These are phyloP conservation scores for Aureobasidium sp. DNA, from an alignment of 2,329 filamentous ascomycete species.

Conservation along the genomic window DNA sequence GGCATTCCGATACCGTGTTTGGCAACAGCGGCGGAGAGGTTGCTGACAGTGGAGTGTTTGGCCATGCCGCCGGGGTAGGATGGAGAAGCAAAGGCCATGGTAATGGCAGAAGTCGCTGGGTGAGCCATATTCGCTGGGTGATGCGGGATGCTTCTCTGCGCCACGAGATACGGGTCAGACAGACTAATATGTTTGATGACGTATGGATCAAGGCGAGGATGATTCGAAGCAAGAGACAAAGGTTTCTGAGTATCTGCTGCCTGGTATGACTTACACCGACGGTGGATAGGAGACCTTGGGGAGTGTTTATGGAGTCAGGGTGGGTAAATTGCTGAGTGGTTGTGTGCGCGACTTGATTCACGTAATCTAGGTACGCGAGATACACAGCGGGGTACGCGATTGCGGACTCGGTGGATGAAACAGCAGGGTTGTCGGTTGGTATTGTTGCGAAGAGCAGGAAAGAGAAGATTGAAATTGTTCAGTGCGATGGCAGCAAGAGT, in stretches of 20 bases:
- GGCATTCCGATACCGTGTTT: conserved; percentile 42
- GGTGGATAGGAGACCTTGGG: not conserved
- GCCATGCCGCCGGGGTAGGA: conserved; percentile 14
- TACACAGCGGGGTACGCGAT: conserved; percentile 8
- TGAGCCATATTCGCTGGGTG: conserved; percentile 24
- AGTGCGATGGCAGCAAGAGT: not conserved
- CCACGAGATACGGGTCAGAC: conserved; percentile 13
- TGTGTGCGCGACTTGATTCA: conserved; percentile 9
- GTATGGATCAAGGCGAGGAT: conserved; percentile 4
- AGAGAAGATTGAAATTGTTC: not conserved
- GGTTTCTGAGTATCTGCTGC: not conserved
- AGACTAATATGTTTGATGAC: conserved; percentile 14
- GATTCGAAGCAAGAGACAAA: not conserved
- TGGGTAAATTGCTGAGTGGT: conserved; percentile 7
- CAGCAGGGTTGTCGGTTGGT: not conserved
- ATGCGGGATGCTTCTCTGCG: conserved; percentile 27
- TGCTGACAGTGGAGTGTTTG: conserved; percentile 5
- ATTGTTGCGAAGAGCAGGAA: not conserved
- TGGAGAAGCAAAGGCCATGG: conserved; percentile 27
- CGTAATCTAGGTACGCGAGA: conserved; percentile 12
- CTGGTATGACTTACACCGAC: conserved; percentile 7
- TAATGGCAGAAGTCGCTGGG: conserved; percentile 20
- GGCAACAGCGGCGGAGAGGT: conserved; percentile 18
- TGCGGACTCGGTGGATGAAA: conserved; percentile 9
- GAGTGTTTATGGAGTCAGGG: not conserved